Evolutionary conservation across 2,329 filamentous ascomycete species (phyloP).

Genomic region (Apiospora koreana): DNA sequence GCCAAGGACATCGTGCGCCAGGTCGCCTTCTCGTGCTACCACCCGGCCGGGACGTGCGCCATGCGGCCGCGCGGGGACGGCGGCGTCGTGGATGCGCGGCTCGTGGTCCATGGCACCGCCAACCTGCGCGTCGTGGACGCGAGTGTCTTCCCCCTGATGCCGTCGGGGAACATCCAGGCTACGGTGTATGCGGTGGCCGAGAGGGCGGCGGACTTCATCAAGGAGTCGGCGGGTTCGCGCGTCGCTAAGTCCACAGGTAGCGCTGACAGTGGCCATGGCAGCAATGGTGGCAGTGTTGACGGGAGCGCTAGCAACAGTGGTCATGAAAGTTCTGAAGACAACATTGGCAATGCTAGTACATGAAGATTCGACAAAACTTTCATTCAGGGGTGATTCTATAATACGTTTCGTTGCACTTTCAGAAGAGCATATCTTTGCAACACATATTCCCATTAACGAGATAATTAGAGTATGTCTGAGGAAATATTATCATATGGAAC

Average conservation of each 20-base stretch:
- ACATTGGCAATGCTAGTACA: not conserved
- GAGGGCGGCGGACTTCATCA: slow-evolving; percentile 21
- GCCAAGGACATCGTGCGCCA: slow-evolving; percentile 38
- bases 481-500: too few relatives aligned
- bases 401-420: too few relatives aligned
- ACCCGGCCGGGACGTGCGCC: slow-evolving; percentile 49
- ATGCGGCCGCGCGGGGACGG: slow-evolving; percentile 18
- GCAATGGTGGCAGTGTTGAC: not conserved
- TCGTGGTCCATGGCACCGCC: slow-evolving; percentile 19
- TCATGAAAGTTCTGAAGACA: not conserved
- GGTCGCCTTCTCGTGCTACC: slow-evolving; percentile 41
- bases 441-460: too few relatives aligned
- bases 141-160: slow-evolving; percentile 21
- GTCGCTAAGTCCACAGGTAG: not conserved
- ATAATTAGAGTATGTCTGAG: too few relatives aligned
- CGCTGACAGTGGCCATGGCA: not conserved
- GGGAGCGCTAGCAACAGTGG: not conserved
- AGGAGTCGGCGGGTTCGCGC: not conserved
- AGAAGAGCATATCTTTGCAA: too few relatives aligned
- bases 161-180: slow-evolving; percentile 19
- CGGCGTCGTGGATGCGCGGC: slow-evolving; percentile 19
- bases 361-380: not conserved
- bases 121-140: slow-evolving; percentile 22
- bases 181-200: slow-evolving; percentile 23
- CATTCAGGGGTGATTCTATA: too few relatives aligned